These are phyloP conservation scores for Syzygium aromaticum DNA, from an alignment of 345 rosid genomes.

Conservation along the genomic window DNA sequence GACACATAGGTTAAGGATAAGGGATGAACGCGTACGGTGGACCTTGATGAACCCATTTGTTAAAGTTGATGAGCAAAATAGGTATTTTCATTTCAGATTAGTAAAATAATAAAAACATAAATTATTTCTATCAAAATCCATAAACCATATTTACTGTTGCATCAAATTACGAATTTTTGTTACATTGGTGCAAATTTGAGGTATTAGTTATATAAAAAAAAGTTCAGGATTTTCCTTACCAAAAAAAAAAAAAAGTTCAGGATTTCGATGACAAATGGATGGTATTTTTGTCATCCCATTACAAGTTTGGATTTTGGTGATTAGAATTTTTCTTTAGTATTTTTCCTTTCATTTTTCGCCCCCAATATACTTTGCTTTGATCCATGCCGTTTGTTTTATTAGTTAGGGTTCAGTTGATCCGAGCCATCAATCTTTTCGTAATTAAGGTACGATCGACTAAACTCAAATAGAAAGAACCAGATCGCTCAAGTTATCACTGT, in stretches of 20 bases:
- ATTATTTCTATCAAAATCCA: background rate
- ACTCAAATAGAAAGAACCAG: background rate
- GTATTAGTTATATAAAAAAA: too few species aligned
- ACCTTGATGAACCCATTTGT: background rate
- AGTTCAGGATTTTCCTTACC: background rate
- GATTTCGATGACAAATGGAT: background rate
- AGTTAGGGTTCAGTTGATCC: background rate
- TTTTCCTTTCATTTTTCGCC: background rate
- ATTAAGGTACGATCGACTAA: background rate
- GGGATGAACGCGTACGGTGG: accelerated
- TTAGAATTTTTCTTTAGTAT: background rate
- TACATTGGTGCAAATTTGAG: too few species aligned
- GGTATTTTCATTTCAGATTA: background rate
- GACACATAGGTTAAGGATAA: background rate
- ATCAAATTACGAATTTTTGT: background rate
- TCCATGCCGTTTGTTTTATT: background rate
- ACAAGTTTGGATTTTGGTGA: background rate
- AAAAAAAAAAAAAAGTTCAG: too few species aligned
- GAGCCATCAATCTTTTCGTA: background rate
- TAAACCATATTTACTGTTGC: too few species aligned
- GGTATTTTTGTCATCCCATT: background rate
- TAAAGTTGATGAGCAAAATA: background rate
- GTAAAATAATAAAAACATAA: background rate
- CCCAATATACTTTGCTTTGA: background rate
- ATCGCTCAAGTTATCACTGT: background rate